Percentiles rank a stretch among this genome's conserved stretches.
Conservation (phyloP, 2,329 filamentous ascomycete genomes). For the Nannizziopsis arthrosporioides region DNA sequence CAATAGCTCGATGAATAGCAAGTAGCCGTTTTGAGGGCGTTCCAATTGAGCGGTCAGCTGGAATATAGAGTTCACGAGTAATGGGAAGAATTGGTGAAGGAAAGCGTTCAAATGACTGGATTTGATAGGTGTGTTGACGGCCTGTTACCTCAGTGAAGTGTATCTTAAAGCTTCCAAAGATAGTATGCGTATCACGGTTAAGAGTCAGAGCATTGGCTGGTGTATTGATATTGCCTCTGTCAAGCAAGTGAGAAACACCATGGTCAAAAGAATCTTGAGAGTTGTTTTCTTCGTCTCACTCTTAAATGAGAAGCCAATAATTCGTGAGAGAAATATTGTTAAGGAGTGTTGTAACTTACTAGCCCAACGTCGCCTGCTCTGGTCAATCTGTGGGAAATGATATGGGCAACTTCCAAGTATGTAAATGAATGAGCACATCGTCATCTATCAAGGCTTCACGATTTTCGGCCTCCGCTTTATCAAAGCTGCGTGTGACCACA, state of each 20-base stretch:
- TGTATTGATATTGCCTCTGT: conserved; percentile 31
- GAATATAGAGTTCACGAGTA: conserved; percentile 8
- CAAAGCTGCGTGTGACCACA: conserved; percentile 16
- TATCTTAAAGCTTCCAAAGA: conserved; percentile 20
- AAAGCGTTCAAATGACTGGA: no score
- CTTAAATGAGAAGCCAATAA: conserved; percentile 6
- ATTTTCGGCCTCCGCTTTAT: conserved; percentile 12
- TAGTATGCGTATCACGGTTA: conserved; percentile 18
- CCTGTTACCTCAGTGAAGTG: conserved; percentile 6
- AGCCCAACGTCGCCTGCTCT: conserved; percentile 5
- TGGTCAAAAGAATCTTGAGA: conserved; percentile 31
- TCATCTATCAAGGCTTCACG: conserved; percentile 9
- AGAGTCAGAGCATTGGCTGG: conserved; percentile 33
- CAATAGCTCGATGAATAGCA: no score
- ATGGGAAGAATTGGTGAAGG: conserved; percentile 16
- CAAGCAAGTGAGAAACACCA: conserved; percentile 27
- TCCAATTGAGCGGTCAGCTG: conserved; percentile 13
- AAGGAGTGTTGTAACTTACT: no score
- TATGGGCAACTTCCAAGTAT: conserved; percentile 19
- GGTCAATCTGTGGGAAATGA: conserved; percentile 17
- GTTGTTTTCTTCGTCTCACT: conserved; percentile 23
- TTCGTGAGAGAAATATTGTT: no score
- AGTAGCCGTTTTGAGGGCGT: no score
- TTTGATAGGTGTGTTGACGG: conserved; percentile 21
- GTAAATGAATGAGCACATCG: conserved; percentile 13